These are phyloP conservation scores for Trichoderma guizhouense DNA, from an alignment of 2,329 filamentous ascomycete species.

Conservation along the genomic window DNA sequence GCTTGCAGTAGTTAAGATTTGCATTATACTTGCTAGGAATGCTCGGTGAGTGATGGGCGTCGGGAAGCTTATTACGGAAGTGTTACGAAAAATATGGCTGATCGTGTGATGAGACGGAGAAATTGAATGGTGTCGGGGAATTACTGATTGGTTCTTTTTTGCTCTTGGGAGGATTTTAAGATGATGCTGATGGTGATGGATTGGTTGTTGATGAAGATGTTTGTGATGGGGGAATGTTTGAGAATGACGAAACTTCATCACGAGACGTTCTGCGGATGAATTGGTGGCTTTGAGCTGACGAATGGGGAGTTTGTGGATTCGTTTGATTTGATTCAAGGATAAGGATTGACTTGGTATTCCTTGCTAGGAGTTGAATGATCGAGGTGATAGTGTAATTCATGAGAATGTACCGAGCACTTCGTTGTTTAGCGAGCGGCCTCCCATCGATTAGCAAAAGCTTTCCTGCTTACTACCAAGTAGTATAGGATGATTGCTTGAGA, in stretches of 20 bases:
- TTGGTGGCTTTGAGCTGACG: background rate
- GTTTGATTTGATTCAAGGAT: background rate
- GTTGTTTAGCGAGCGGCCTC: background rate
- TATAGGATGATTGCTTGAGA: background rate
- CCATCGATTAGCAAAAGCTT: background rate
- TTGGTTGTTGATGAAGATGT: background rate
- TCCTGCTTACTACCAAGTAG: background rate
- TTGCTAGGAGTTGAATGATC: background rate
- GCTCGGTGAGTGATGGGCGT: background rate
- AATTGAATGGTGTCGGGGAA: background rate
- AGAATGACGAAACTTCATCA: background rate
- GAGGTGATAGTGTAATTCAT: background rate
- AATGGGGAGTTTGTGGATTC: background rate
- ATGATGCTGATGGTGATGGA: background rate
- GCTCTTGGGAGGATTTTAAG: background rate
- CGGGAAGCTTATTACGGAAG: background rate
- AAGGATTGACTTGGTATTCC: background rate
- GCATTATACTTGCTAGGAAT: background rate
- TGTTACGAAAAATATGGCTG: background rate
- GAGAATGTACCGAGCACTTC: background rate
- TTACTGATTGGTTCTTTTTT: background rate
- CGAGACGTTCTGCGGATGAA: background rate
- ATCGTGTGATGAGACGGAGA: background rate
- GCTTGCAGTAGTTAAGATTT: background rate
- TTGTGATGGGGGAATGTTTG: background rate